Percentiles rank a stretch among this genome's conserved stretches.
phyloP scores from a whole-genome alignment of 768 basidiomycete species.

The Mycena vulgaris region DNA sequence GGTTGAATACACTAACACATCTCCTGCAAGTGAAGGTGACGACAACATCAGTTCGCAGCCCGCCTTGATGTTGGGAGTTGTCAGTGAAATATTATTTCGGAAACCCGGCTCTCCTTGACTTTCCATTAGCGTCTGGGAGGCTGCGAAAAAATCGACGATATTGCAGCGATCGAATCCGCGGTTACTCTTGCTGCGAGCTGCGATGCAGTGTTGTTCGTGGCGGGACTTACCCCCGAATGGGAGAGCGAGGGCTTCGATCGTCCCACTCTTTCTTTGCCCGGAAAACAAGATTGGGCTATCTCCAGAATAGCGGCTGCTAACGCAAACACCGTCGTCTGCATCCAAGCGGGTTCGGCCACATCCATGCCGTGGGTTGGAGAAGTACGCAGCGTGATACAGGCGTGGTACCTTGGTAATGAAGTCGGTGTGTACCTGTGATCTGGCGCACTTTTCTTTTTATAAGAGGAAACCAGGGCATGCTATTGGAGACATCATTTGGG shows the following conservation, averaged over 20 bases:
- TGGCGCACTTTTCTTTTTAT: background rate
- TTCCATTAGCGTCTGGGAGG: slow-evolving; percentile 74
- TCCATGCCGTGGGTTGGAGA: slow-evolving; percentile 81
- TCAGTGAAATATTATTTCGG: slow-evolving; percentile 48
- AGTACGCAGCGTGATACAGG: slow-evolving; percentile 70
- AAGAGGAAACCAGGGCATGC: slow-evolving; percentile 60
- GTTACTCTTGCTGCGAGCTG: slow-evolving; percentile 66
- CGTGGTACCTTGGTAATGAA: slow-evolving; percentile 80
- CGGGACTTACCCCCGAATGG: slow-evolving; percentile 79
- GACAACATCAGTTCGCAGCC: slow-evolving; percentile 69
- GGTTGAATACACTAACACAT: slow-evolving; percentile 78
- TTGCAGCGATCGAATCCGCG: slow-evolving; percentile 70
- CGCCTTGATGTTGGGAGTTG: slow-evolving; percentile 78
- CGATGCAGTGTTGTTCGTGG: slow-evolving; percentile 73
- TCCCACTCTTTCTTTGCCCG: slow-evolving; percentile 71
- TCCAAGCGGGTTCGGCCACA: slow-evolving; percentile 81
- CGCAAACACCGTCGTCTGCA: slow-evolving; percentile 69
- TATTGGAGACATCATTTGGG: slow-evolving; percentile 76
- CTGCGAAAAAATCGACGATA: slow-evolving; percentile 71
- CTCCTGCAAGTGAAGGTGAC: slow-evolving; percentile 59
- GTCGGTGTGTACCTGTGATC: slow-evolving; percentile 37
- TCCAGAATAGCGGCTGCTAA: slow-evolving; percentile 66
- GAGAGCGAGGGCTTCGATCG: slow-evolving; percentile 85
- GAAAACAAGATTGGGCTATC: slow-evolving; percentile 73
- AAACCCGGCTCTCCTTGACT: slow-evolving; percentile 10